Conservation (phyloP, 495 filamentous ascomycete genomes). For the Aspergillus wentii region DNA sequence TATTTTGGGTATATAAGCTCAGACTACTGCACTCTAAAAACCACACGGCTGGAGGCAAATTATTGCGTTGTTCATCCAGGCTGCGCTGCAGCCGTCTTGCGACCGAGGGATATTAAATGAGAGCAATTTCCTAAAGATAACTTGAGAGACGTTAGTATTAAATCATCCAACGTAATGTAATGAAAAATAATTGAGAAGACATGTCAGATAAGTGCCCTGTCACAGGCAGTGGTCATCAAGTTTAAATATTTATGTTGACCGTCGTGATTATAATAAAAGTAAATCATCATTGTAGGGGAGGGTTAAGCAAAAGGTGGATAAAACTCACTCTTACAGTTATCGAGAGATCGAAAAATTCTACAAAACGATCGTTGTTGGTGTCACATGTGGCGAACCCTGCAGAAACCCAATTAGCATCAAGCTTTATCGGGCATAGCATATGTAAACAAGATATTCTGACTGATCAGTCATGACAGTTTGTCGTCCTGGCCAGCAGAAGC, state of each 20-base stretch:
- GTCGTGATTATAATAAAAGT: conserved; percentile 80
- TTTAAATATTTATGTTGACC: conserved; percentile 84
- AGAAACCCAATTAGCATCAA: conserved; percentile 20
- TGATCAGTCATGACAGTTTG: conserved; percentile 45
- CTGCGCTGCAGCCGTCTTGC: no score
- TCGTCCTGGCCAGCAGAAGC: conserved; percentile 45
- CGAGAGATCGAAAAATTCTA: background rate
- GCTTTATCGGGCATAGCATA: conserved; percentile 13
- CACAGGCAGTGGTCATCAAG: conserved; percentile 90
- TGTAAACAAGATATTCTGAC: conserved; percentile 14
- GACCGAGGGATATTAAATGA: no score
- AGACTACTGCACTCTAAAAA: conserved; percentile 6
- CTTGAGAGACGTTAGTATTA: no score
- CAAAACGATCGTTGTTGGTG: no score
- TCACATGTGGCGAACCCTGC: no score
- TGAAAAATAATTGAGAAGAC: background rate
- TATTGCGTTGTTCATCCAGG: no score
- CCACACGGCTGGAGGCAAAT: no score
- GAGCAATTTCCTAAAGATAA: no score
- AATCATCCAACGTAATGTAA: no score
- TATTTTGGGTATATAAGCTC: conserved; percentile 1
- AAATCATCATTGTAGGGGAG: conserved; percentile 66
- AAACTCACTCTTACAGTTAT: conserved; percentile 19
- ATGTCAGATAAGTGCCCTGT: conserved; percentile 73
- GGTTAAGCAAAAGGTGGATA: background rate